Base-by-base conservation (phyloP, 1,284 basidiomycete genomes). In the Microbotryomycetes sp. region DNA sequence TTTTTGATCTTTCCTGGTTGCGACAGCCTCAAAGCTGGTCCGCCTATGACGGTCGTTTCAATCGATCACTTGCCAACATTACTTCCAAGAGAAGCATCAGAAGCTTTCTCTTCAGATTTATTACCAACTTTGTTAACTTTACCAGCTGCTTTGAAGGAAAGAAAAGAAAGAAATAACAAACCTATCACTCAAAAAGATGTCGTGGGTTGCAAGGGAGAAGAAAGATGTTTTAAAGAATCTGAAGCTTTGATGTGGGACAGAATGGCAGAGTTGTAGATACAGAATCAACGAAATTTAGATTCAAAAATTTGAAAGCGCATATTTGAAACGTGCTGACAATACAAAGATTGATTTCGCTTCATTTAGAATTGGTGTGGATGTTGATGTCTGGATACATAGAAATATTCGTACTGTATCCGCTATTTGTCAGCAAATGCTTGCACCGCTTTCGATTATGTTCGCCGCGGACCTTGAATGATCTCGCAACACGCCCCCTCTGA, bases 31-130 rank as follows among this genome's bases (percentile, higher is more conserved):
- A 82, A 66, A 12, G 55, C 57, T 2, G 70, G 68, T n/a, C 85
- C 86, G 4, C 76, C 82, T 3, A 73, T 97, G 63, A 88, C 86
- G 19, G 89, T 97, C 67, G 86, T 97, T 70, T 96, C 94, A 30
- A 99, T 99, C 69, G 96, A 98, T 78, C 96, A 98, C 76, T 81
- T 98, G 64, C 96, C 96, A 23, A 97, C 96, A 45, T 79, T 99
- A 69, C 82, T 97, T 45, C 96, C 96, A 29, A 83, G 96, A 56
- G 96, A 99, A 77, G 88, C 93, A 5, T 94, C 91, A 1, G 94
- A 99, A 78, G 92, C 94, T 73, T 99, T 98, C 80, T 92, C 90
- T 72, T 74, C 78, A 22, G 92, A 97, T 77, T 81, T 98, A 32
- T 79, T 98, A 42, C 92, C 93, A 7, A 90, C 91, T 19, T 77